Evolutionary conservation across 2,329 filamentous ascomycete species (phyloP).

Genomic region (Phialemoniopsis sp.): DNA sequence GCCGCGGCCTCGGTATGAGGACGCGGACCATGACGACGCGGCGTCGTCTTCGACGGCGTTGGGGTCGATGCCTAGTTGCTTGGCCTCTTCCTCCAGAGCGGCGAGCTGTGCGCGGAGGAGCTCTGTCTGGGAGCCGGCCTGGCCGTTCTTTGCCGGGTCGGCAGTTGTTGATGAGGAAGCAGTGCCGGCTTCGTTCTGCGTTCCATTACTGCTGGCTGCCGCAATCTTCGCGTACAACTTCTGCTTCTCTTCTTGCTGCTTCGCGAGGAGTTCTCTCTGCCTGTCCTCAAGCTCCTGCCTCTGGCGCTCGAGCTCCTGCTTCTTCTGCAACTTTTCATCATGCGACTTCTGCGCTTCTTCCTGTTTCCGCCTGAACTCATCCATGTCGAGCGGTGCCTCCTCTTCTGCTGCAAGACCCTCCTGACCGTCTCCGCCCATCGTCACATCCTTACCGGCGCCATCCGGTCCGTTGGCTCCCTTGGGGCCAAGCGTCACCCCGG

Average conservation of each 20-base stretch:
- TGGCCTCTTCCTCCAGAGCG: constrained; percentile 69
- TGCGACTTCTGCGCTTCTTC: constrained; percentile 67
- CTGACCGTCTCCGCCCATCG: not conserved
- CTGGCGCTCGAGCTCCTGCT: constrained; percentile 58
- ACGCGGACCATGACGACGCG: constrained; percentile 15
- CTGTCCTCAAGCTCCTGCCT: constrained; percentile 62
- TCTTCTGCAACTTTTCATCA: constrained; percentile 60
- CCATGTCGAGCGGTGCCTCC: constrained; percentile 50
- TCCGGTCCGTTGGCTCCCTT: constrained; percentile 19
- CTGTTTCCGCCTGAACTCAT: constrained; percentile 65
- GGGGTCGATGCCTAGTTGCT: constrained; percentile 63
- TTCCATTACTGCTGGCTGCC: constrained; percentile 24
- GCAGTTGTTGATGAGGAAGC: constrained; percentile 9
- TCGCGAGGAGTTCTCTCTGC: constrained; percentile 56
- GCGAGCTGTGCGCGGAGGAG: constrained; percentile 68
- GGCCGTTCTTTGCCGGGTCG: constrained; percentile 14
- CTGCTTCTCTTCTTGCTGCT: constrained; percentile 61
- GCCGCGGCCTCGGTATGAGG: constrained; percentile 22
- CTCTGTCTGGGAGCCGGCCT: constrained; percentile 47
- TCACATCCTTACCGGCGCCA: not conserved
- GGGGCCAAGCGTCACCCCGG: constrained; percentile 13
- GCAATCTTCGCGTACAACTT: constrained; percentile 59
- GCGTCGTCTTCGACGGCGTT: constrained; percentile 40
- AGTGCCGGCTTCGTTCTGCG: not conserved
- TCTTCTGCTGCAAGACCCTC: constrained; percentile 11